Percentiles rank a stretch among this genome's conserved stretches.
These are phyloP conservation scores for Lunularia cruciata DNA, from an alignment of 225 moss, liverwort and hornwort genomes.

Conservation along the genomic window DNA sequence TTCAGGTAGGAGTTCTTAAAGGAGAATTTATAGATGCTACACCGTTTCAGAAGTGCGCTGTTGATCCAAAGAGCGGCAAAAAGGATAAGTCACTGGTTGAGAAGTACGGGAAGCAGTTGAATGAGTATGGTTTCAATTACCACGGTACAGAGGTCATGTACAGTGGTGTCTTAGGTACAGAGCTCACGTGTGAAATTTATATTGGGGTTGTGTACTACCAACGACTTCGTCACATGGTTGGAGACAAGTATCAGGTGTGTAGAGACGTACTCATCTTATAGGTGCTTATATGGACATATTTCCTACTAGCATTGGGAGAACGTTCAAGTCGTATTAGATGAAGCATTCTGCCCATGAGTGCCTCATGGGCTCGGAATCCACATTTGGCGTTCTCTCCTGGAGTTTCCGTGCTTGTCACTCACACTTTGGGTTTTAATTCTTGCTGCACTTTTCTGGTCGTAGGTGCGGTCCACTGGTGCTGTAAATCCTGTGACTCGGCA, in stretches of 20 bases:
- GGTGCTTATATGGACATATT: background rate
- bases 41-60: slow-evolving; percentile 76
- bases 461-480: slow-evolving; percentile 91
- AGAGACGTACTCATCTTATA: background rate
- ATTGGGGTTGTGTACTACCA: slow-evolving; percentile 94
- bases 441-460: too few species aligned
- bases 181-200: slow-evolving; percentile 90
- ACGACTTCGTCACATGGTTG: slow-evolving; percentile 95
- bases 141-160: slow-evolving; percentile 97
- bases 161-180: slow-evolving; percentile 85
- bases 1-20: slow-evolving; percentile 74
- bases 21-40: slow-evolving; percentile 84
- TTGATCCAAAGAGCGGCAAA: slow-evolving; percentile 38
- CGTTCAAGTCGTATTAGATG: too few species aligned
- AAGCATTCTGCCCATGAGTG: too few species aligned
- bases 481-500: slow-evolving; percentile 95
- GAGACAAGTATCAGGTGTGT: slow-evolving; percentile 93
- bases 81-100: slow-evolving; percentile 64
- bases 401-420: too few species aligned
- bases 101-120: slow-evolving; percentile 71
- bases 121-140: slow-evolving; percentile 80
- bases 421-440: too few species aligned
- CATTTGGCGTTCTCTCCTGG: too few species aligned
- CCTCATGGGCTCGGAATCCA: too few species aligned
- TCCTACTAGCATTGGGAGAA: too few species aligned